Evolutionary conservation across 2,329 filamentous ascomycete genomes (phyloP).

Genomic region (Alternaria panax): DNA sequence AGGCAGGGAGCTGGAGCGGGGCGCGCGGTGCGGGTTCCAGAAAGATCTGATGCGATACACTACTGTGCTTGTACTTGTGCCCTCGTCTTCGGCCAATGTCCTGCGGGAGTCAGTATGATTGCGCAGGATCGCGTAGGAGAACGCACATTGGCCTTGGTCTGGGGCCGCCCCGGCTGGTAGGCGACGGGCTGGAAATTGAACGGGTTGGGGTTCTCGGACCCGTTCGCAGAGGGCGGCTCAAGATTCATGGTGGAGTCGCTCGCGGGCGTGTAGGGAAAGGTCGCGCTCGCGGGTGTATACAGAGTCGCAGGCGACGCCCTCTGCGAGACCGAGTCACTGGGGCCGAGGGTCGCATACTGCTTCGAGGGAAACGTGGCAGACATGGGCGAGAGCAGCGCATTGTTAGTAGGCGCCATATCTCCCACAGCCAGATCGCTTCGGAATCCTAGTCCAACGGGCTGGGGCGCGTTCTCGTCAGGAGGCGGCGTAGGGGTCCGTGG

Average conservation of each 20-base stretch:
- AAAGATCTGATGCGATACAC: conserved; percentile 95
- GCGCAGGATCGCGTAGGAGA: neutral
- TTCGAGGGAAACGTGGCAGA: conserved; percentile 49
- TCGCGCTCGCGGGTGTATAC: conserved; percentile 44
- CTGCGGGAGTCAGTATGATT: conserved; percentile 56
- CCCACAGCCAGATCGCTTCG: conserved; percentile 38
- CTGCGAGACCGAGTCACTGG: conserved; percentile 47
- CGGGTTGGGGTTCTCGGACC: conserved; percentile 64
- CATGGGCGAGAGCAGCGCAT: conserved; percentile 49
- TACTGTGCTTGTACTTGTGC: conserved; percentile 98
- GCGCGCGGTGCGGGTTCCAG: conserved; percentile 87
- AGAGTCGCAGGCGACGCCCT: conserved; percentile 40
- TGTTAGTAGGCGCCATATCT: conserved; percentile 38
- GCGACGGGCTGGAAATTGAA: conserved; percentile 89
- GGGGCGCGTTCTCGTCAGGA: conserved; percentile 57
- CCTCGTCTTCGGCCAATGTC: conserved; percentile 90
- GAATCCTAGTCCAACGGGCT: conserved; percentile 45
- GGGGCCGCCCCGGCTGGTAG: conserved; percentile 64
- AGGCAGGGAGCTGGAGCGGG: conserved; percentile 87
- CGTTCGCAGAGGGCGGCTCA: conserved; percentile 40
- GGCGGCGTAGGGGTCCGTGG: conserved; percentile 72
- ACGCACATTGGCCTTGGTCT: conserved; percentile 69
- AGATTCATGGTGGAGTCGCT: conserved; percentile 38
- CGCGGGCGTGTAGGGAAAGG: conserved; percentile 44
- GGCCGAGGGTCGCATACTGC: conserved; percentile 44